Evolutionary conservation across 2,329 filamentous ascomycete genomes (phyloP), one percentile per base, ranked within the genome.

Genomic region (Hymenoscyphus repandus): DNA sequence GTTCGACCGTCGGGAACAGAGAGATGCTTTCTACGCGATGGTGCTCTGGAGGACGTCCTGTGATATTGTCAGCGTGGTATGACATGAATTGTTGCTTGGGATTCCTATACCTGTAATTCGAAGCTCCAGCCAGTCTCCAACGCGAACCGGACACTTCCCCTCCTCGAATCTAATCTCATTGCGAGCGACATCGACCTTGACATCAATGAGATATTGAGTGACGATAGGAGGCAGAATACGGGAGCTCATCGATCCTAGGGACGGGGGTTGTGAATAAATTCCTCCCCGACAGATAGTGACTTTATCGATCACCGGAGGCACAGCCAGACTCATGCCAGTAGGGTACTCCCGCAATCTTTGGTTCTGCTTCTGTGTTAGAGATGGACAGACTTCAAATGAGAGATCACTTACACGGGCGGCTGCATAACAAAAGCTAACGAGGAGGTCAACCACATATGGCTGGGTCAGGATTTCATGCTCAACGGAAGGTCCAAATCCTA

Each of bases 401-500:
- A n/a, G 12, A 10, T 31, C n/a, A 56, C 58, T 52, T 60, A 62
- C 58, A n/a, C 15, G 37, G n/a, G 64, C 64, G 36, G 58, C 60
- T n/a, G 58, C 30, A 46, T 90, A 93, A 66, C 89, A 91, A 64
- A 96, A 88, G 66, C 83, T 91, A 42, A 95, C 70, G 0, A 96
- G 76, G 1, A 96, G 74, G 64, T 96, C 91, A 11, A 95, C 87
- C 1, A 95, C 89, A 50, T 83, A 81, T 1, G 90, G 88, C 63
- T 91, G 87, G 11, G 80, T 79, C 22, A 86, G 63, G 18, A 96
- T 86, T 63, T 96, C 90, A 64, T 91, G 83, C 65, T 96, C 90
- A 50, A 95, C 82, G 60, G 82, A 90, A 1, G 88, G 86, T 0
- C 90, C 91, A 62, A 96, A 85, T 0, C 89, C 90, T n/a, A 95